Evolutionary conservation across 148 eudicot genomes (phyloP), one percentile per base, ranked within the genome.

Genomic region (Rhododendron williamsianum): DNA sequence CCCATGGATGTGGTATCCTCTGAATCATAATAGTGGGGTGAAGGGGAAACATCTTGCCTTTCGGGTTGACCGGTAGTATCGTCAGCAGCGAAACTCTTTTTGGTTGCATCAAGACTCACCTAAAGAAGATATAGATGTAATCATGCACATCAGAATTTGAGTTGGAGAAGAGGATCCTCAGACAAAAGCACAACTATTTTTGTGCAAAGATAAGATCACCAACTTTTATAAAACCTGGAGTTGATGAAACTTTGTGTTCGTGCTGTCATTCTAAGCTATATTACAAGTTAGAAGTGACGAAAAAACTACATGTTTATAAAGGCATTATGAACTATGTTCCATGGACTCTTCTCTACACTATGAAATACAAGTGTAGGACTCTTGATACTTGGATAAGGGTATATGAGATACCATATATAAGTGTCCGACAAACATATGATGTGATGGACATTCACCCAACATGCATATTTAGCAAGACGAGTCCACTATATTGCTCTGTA

Each of bases 21-120:
- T 33, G 92, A 91, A 87, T 92, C 96, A 25, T 89, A 90, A 78
- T 84, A 87, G 45, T 35, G 78, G 30, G 93, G 93, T 25, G 94
- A 93, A 45, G 86, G 87, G n/a, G 90, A 88, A 78, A 86, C 88
- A 81, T 90, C 91, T 52, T 43, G 85, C 85, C 91, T 87, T 52
- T 86, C 91, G 76, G 85, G 89, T 83, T 79, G 90, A 80, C 87
- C 91, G 25, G 88, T 82, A 36, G 82, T 82, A 65, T 88, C 85
- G 27, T 88, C 94, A 30, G 91, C 86, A 72, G 85, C 84, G 23
- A 91, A 89, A 84, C 91, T 89, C 87, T 79, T 86, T 85, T 89
- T 89, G 72, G 93, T 90, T 84, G 89, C 91, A 79, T 90, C 91
- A 81, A 92, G 87, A 87, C 90, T 89, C 83, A 76, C 90, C 93